A percentile compares a stretch with the other conserved stretches of the same genome.
Conservation (phyloP, 2,329 filamentous ascomycete genomes). For the Venturia aucupariae region DNA sequence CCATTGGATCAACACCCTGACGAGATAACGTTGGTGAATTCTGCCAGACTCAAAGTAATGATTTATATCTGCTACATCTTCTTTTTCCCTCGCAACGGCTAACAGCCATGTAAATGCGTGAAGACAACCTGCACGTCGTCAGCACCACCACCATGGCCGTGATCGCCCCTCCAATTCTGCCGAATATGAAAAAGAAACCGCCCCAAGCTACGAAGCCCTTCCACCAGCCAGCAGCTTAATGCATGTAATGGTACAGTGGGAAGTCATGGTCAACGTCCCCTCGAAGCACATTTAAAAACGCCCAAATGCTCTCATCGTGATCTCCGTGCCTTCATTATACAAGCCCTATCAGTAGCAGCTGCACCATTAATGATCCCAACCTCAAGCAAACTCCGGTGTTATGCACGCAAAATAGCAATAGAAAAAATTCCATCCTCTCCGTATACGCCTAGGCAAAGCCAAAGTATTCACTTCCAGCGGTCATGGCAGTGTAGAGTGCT, state of each 20-base stretch:
- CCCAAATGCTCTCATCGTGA: neutral
- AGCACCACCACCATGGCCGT: neutral
- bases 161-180: neutral
- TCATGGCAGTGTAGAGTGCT: conserved; percentile 90
- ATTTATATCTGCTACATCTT: neutral
- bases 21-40: neutral
- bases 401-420: conserved; percentile 2
- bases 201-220: neutral
- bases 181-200: neutral
- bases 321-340: neutral
- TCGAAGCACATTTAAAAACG: neutral
- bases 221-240: neutral
- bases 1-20: no score
- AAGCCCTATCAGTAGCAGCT: neutral
- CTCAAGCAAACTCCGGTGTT: neutral
- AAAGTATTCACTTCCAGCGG: conserved; percentile 94
- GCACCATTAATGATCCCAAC: neutral
- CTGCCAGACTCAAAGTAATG: neutral
- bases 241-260: neutral
- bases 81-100: neutral
- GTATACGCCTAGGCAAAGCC: conserved; percentile 69
- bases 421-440: neutral
- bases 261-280: neutral
- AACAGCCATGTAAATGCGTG: neutral
- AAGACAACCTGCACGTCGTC: conserved; percentile 1